These are phyloP conservation scores for Claviceps africana DNA, from an alignment of 2,329 filamentous ascomycete species.

Conservation along the genomic window DNA sequence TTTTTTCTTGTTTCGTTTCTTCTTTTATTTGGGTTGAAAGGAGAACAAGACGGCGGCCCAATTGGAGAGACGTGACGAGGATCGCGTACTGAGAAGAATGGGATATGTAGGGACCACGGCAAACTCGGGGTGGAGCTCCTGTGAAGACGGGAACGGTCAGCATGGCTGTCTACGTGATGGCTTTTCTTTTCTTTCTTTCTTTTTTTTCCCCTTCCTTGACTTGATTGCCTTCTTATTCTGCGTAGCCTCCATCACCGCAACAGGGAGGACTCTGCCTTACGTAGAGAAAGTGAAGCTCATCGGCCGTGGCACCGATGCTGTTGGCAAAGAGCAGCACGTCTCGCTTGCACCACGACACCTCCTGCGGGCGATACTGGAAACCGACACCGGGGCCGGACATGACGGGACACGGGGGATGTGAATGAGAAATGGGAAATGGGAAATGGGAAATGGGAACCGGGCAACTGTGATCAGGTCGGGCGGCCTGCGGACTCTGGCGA, in stretches of 20 bases:
- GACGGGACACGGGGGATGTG: background rate
- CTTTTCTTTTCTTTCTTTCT: background rate
- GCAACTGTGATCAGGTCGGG: too few relatives aligned
- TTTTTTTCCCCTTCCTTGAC: background rate
- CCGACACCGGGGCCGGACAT: constrained; percentile 46
- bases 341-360: constrained; percentile 76
- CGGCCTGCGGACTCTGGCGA: too few relatives aligned
- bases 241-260: background rate
- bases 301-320: constrained; percentile 70
- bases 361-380: constrained; percentile 62
- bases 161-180: background rate
- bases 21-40: too few relatives aligned
- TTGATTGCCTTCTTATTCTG: background rate
- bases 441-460: background rate
- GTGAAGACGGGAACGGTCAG: background rate
- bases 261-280: constrained; percentile 30
- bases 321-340: constrained; percentile 82
- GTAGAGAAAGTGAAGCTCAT: constrained; percentile 88
- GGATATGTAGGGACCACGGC: constrained; percentile 81
- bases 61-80: background rate
- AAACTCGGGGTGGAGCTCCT: constrained; percentile 83
- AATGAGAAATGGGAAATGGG: too few relatives aligned
- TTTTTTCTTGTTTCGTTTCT: too few relatives aligned
- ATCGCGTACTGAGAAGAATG: constrained; percentile 57
- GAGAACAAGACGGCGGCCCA: background rate